A percentile compares a stretch with the other conserved stretches of the same genome.
Conservation (phyloP, 192 early-diverging fungal species). For the Coemansia reversa region DNA sequence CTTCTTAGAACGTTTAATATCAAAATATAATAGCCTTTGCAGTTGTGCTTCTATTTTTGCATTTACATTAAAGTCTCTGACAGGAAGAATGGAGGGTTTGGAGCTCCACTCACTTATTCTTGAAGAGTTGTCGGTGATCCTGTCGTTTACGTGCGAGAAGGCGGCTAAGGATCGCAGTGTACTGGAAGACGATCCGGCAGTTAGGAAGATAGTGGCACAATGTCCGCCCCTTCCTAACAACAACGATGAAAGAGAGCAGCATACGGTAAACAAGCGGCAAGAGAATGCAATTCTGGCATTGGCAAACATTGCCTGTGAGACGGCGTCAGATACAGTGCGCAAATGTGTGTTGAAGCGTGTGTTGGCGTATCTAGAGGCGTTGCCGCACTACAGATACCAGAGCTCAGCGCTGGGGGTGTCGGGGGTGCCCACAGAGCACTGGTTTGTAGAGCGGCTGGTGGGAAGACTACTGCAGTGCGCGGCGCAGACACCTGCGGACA, state of each 20-base stretch:
- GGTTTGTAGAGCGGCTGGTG: constrained; percentile 36
- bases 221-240: constrained; percentile 24
- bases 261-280: constrained; percentile 31
- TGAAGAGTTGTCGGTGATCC: constrained; percentile 49
- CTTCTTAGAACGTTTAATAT: background rate
- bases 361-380: constrained; percentile 34
- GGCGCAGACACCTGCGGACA: constrained; percentile 8
- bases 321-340: constrained; percentile 10
- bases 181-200: constrained; percentile 18
- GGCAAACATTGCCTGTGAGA: constrained; percentile 39
- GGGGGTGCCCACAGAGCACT: constrained; percentile 20
- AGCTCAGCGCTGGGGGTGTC: constrained; percentile 20
- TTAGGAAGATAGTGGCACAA: constrained; percentile 32
- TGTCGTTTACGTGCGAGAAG: constrained; percentile 22
- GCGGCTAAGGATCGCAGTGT: background rate
- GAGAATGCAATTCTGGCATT: constrained; percentile 51
- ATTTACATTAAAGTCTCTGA: background rate
- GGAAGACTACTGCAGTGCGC: constrained; percentile 39
- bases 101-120: constrained; percentile 54
- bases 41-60: background rate
- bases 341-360: constrained; percentile 31
- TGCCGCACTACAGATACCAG: constrained; percentile 29
- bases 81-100: constrained; percentile 27
- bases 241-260: background rate
- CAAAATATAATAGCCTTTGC: background rate